Evolutionary conservation across 306 rosid species (phyloP), one percentile per base, ranked within the genome.

Genomic region (Hippophae rhamnoides): DNA sequence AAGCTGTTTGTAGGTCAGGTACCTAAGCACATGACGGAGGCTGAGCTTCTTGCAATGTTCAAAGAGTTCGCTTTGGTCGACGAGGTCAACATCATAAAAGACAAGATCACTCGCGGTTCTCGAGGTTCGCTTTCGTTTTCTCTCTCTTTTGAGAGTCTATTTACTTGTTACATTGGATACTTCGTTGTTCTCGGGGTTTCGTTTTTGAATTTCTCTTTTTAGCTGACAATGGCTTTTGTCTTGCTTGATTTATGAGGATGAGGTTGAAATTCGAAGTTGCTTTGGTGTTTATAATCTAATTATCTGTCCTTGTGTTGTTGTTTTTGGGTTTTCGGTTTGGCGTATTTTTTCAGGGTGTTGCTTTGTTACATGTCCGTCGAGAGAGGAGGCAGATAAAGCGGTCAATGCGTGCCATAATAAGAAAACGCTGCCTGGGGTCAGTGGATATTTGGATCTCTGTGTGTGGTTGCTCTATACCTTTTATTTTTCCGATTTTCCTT

Each of bases 1-100:
- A 93, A 93, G 70, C 89, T 93, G 64, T 93, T 93, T 67, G 99
- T 88, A 3, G 99, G 99, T 41, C 99, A 93, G 80, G 99, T 93
- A 41, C 99, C 99, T 57, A 93, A 93, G 79, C 85, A 86, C 75
- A 84, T 93, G 90, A 84, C 86, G 47, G 99, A 93, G 74, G 72
- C 76, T 27, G 94, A 93, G 52, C 83, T 93, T 7, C 89, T 93
- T 7, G 60, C 82, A 86, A 84, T 88, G 99, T 88, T 93, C 84
- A 60, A 84, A 58, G 97, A 93, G 72, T 84, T 88, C 65, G 84
- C 94, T 5, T 60, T 93, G 68, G 95, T 93, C 23, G 97, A 93
- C 69, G 89, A 93, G 72, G 97, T 93, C 95, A 93, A 88, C 89
- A 75, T 93, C 83, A 93, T 93, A 89, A 93, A 84, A 72, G 99